These are phyloP conservation scores for Fusarium abutilonis DNA, from an alignment of 2,329 filamentous ascomycete genomes.

Conservation along the genomic window DNA sequence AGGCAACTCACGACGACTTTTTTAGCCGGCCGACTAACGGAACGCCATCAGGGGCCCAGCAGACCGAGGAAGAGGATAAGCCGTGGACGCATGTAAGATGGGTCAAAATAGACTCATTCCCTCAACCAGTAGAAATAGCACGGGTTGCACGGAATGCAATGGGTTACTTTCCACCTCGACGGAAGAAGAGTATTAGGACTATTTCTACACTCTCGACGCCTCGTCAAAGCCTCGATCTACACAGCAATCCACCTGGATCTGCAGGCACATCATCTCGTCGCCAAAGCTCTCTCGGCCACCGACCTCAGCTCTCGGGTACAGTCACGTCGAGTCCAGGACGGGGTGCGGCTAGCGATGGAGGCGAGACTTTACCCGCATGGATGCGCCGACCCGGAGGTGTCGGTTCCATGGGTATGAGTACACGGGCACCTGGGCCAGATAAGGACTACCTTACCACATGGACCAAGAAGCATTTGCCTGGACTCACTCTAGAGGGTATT, in stretches of 20 bases:
- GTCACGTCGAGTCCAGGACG: slow-evolving; percentile 52
- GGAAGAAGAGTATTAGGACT: slow-evolving; percentile 82
- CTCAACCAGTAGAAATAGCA: slow-evolving; percentile 82
- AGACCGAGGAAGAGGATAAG: slow-evolving; percentile 62
- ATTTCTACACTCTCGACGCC: slow-evolving; percentile 74
- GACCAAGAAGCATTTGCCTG: slow-evolving; percentile 83
- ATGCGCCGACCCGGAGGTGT: slow-evolving; percentile 89
- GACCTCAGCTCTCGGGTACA: slow-evolving; percentile 49
- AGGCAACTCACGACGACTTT: slow-evolving; percentile 52
- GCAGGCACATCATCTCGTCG: slow-evolving; percentile 53
- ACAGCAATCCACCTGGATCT: slow-evolving; percentile 56
- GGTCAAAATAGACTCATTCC: slow-evolving; percentile 78
- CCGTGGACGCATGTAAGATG: slow-evolving; percentile 90
- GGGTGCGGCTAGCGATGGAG: slow-evolving; percentile 50
- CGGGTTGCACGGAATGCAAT: slow-evolving; percentile 82
- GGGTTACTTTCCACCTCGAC: slow-evolving; percentile 90
- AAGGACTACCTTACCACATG: slow-evolving; percentile 86
- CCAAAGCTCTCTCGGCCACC: slow-evolving; percentile 54
- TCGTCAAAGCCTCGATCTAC: slow-evolving; percentile 70
- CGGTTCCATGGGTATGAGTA: slow-evolving; percentile 78
- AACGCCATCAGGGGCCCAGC: slow-evolving; percentile 42
- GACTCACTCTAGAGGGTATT: slow-evolving; percentile 74
- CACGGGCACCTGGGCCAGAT: slow-evolving; percentile 81
- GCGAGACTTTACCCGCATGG: slow-evolving; percentile 63
- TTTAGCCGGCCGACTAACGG: slow-evolving; percentile 53